Evolutionary conservation across 768 basidiomycete genomes (phyloP), one percentile per base, ranked within the genome.

Genomic region (Pisolithus microcarpus): DNA sequence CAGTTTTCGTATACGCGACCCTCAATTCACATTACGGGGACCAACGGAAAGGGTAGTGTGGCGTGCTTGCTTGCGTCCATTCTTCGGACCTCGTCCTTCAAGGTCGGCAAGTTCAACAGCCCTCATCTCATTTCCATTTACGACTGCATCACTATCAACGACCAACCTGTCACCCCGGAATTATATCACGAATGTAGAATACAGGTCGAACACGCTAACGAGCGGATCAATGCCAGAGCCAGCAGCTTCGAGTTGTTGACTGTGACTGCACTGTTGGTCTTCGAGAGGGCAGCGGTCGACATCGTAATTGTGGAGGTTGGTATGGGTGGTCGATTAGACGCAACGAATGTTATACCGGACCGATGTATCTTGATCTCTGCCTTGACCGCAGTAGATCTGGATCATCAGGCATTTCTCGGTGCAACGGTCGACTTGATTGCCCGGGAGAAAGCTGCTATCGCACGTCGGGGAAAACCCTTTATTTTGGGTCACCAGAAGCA

Each of bases 31-130:
- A 77, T 98, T 51, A 84, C 92, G 7, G 96, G 96, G 0, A 99
- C 96, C 0, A 98, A 99, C 68, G 95, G 95, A 8, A 99, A 98
- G 67, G 96, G 96, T 34, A 94, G 90, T 58, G 91, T 95, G 11
- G 84, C 91, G 1, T 84, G 85, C 5, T 72, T 92, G 34, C 65
- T 96, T 10, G 80, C 89, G 0, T 90, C 90, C 39, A 86, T 91
- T 58, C 70, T 97, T 7, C 62, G 64, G 5, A 67, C 75, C 5
- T 75, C 84, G 6, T 67, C 72, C 0, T 72, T 87, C 48, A 71
- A 71, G 19, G 75, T 88, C 10, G 96, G 91, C 7, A 77, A 87
- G 34, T 98, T 90, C 77, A 98, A 94, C 66, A 89, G 84, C 55
- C 96, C 96, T 0, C 95, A 98, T 65, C 82, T 98, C 18, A 68